Base-by-base conservation (phyloP, 2,329 filamentous ascomycete genomes). In the Colletotrichum truncatum region DNA sequence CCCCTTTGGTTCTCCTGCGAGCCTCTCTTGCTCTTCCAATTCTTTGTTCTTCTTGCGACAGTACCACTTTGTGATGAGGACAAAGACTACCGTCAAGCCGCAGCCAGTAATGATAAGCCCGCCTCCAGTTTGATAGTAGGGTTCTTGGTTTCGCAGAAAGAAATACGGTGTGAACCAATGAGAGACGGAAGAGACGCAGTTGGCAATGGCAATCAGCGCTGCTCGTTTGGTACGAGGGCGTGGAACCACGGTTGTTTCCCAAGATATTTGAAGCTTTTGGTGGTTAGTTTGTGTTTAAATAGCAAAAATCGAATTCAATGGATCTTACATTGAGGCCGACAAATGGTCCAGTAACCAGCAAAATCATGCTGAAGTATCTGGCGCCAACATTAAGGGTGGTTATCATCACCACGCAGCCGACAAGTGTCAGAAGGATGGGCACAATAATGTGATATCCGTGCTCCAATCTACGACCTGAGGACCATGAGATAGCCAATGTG, bases 161-260 rank as follows among this genome's bases (percentile, higher is more conserved):
- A 81, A 81, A 63, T 81, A 80, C 0, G 78, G 78, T 0, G 74
- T 78, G 53, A 80, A 81, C 78, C 79, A 81, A 36, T 81, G 80
- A 2, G 75, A 77, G 1, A 74, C 70, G 4, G 76, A 75, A n/a
- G 73, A 77, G 1, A 80, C 73, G 32, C 75, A 78, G 51, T 81
- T 81, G 5, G 79, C 78, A 45, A 80, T 79, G 1, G 80, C 79
- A 49, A 82, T 78, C 1, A 81, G 73, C 0, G 79, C 80, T 0
- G 80, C 80, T 34, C 76, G 74, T 62, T 81, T 82, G 10, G 73
- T 78, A 1, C 78, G 73, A 0, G 80, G 79, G 0, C 75, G 72
- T 2, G 80, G 79, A 0, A 82, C 78, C 0, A 80, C 72, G 0
- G 77, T 80, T 0, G 79, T 80, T 52, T 81, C 78, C 79, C 79